A percentile compares a stretch with the other conserved stretches of the same genome.
These are phyloP conservation scores for Alternaria triticina DNA, from an alignment of 2,329 filamentous ascomycete genomes.

Conservation along the genomic window DNA sequence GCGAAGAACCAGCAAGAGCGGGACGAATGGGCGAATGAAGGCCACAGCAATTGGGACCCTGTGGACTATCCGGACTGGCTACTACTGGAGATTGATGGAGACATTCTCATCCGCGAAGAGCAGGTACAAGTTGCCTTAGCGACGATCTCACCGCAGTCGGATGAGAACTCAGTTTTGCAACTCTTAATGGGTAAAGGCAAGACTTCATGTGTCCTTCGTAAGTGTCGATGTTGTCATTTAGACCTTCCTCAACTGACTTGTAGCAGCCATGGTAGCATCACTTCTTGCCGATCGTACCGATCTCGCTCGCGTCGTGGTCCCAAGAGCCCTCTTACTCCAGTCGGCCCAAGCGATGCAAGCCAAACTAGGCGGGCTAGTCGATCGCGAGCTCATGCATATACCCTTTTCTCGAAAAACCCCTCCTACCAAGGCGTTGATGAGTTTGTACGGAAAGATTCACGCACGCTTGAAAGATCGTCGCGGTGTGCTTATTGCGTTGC, in stretches of 20 bases:
- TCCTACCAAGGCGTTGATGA: conserved; percentile 39
- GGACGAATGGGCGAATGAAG: conserved; percentile 56
- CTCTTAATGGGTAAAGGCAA: conserved; percentile 73
- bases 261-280: conserved; percentile 61
- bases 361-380: conserved; percentile 62
- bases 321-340: conserved; percentile 63
- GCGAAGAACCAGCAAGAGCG: conserved; percentile 27
- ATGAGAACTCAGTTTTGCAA: conserved; percentile 66
- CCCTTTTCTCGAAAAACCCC: conserved; percentile 63
- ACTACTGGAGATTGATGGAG: conserved; percentile 69
- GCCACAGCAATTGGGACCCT: conserved; percentile 65
- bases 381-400: conserved; percentile 61
- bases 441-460: conserved; percentile 49
- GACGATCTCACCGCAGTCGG: conserved; percentile 62
- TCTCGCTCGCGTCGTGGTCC: conserved; percentile 63
- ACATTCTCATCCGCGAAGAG: conserved; percentile 66
- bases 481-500: conserved; percentile 66
- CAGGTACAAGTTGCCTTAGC: conserved; percentile 68
- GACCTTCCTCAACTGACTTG: conserved; percentile 9
- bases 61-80: conserved; percentile 66
- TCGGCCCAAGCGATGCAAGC: conserved; percentile 64
- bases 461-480: conserved; percentile 49
- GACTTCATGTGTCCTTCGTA: conserved; percentile 65
- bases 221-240: background rate
- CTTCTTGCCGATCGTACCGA: conserved; percentile 46